Evolutionary conservation across 2,329 filamentous ascomycete species (phyloP).

Genomic region (Apiospora sp.): DNA sequence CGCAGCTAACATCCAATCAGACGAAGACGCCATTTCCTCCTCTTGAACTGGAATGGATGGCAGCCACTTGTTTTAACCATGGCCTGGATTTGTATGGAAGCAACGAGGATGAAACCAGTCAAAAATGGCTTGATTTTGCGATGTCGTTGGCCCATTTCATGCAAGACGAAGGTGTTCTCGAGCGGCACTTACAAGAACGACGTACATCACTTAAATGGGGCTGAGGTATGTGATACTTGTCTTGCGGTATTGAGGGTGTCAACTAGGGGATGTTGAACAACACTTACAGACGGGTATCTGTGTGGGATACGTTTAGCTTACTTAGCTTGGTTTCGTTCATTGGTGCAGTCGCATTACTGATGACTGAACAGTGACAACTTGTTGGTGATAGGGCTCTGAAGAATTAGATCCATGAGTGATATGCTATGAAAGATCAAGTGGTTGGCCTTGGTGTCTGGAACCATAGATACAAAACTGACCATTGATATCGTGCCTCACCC

Average conservation of each 20-base stretch:
- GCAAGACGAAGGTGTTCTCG: conserved; percentile 60
- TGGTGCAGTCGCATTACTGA: background rate
- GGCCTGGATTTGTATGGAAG: conserved; percentile 70
- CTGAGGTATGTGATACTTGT: background rate
- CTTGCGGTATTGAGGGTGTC: background rate
- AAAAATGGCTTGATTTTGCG: conserved; percentile 69
- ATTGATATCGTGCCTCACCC: background rate
- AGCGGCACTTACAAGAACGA: conserved; percentile 52
- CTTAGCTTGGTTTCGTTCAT: background rate
- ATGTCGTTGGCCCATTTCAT: conserved; percentile 67
- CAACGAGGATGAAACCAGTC: conserved; percentile 62
- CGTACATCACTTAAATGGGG: conserved; percentile 51
- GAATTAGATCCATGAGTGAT: background rate
- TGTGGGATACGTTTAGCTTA: background rate
- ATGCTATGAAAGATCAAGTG: background rate
- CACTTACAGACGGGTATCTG: background rate
- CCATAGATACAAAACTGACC: background rate
- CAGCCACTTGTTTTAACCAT: conserved; percentile 73
- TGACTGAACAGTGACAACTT: background rate
- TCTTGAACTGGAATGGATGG: conserved; percentile 80
- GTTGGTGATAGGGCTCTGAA: background rate
- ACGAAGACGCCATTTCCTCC: conserved; percentile 63
- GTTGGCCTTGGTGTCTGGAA: background rate
- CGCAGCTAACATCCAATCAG: conserved; percentile 36
- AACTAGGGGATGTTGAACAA: background rate